A percentile compares a stretch with the other conserved stretches of the same genome.
These are phyloP conservation scores for Brassica incana DNA, from an alignment of 345 rosid genomes.

Conservation along the genomic window DNA sequence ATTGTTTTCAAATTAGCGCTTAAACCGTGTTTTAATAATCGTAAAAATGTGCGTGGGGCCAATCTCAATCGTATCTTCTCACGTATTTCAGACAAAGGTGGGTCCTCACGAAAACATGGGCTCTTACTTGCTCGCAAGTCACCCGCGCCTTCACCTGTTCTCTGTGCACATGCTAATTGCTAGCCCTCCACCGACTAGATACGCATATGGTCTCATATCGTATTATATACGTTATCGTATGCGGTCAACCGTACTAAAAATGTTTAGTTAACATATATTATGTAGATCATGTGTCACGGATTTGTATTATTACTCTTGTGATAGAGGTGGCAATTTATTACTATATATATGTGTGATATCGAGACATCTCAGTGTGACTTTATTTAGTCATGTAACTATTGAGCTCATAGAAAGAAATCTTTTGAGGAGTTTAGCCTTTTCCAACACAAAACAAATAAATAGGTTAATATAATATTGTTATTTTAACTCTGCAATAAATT, in stretches of 20 bases:
- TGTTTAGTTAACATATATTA: slow-evolving; percentile 14
- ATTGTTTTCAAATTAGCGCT: background rate
- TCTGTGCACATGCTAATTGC: slow-evolving; percentile 51
- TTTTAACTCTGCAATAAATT: slow-evolving; percentile 5
- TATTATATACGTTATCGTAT: slow-evolving; percentile 20
- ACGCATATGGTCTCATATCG: slow-evolving; percentile 24
- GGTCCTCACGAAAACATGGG: slow-evolving; percentile 54
- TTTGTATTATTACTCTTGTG: slow-evolving; percentile 18
- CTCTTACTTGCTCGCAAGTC: slow-evolving; percentile 46
- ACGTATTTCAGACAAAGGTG: slow-evolving; percentile 37
- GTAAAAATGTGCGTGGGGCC: slow-evolving; percentile 32
- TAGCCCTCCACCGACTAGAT: slow-evolving; percentile 41
- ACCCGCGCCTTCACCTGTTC: slow-evolving; percentile 40
- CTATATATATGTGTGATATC: slow-evolving; percentile 7
- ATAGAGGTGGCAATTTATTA: slow-evolving; percentile 23
- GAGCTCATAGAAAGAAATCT: slow-evolving; percentile 29
- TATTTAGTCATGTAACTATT: slow-evolving; percentile 22
- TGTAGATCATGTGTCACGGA: slow-evolving; percentile 24
- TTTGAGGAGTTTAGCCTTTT: slow-evolving; percentile 31
- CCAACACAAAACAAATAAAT: slow-evolving; percentile 6
- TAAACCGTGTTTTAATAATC: background rate
- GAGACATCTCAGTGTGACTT: slow-evolving; percentile 24
- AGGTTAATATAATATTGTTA: slow-evolving; percentile 3
- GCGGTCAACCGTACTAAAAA: slow-evolving; percentile 30
- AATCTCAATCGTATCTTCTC: slow-evolving; percentile 31